These are phyloP conservation scores for Ballota nigra DNA, from an alignment of 257 asterid species.

Conservation along the genomic window DNA sequence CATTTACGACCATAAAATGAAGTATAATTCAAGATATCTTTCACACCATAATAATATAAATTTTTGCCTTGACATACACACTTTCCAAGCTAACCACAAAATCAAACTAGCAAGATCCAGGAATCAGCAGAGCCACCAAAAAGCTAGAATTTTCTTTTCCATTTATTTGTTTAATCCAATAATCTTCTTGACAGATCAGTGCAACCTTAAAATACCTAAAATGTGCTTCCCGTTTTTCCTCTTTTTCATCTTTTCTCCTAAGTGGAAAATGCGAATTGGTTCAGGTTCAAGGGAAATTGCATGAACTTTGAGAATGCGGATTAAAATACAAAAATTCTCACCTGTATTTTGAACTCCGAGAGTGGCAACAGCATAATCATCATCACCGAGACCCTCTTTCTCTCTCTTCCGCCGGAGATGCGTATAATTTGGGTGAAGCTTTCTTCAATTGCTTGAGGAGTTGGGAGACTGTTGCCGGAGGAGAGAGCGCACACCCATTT, in stretches of 20 bases:
- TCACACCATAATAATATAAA: too few species aligned
- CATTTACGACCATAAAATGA: neutral
- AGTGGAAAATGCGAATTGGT: conserved; percentile 17
- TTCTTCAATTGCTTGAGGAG: conserved; percentile 18
- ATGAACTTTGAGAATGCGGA: neutral
- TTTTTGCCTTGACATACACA: neutral
- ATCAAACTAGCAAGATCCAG: neutral
- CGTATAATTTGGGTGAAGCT: conserved; percentile 10
- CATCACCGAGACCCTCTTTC: conserved; percentile 13
- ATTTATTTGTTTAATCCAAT: neutral
- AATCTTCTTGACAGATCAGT: conserved; percentile 13
- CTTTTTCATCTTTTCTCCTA: neutral
- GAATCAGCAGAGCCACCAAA: conserved; percentile 10
- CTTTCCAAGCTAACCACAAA: neutral
- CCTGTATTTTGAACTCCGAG: conserved; percentile 28
- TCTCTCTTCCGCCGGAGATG: neutral
- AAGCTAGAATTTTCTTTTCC: neutral
- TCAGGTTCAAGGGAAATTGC: neutral
- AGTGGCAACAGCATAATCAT: conserved; percentile 20
- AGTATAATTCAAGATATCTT: neutral
- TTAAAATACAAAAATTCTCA: conserved; percentile 3
- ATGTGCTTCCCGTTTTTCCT: neutral
- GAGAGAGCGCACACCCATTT: neutral
- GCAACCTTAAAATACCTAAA: conserved; percentile 19
- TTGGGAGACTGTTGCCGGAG: conserved; percentile 21